Percentiles rank a stretch among this genome's conserved stretches.
phyloP scores from a whole-genome alignment of 805 yeast genomes.

The Jamesozyma rosinii region DNA sequence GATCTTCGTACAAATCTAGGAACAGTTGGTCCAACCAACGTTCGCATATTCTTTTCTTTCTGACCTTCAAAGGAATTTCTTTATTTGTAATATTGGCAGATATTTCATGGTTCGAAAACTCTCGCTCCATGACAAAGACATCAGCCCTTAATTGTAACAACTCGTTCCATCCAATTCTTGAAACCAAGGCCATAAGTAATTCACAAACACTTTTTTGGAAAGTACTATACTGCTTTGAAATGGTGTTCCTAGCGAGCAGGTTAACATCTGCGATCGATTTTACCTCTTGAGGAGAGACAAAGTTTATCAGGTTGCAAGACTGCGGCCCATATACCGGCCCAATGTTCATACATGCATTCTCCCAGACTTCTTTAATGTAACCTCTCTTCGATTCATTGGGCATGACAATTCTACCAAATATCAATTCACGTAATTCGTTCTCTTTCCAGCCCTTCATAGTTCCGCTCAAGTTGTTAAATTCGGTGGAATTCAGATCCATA shows the following conservation, averaged over 20 bases:
- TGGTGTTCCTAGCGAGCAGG: conserved; percentile 23
- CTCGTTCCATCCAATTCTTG: conserved; percentile 75
- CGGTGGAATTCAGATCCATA: conserved; percentile 17
- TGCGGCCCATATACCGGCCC: conserved; percentile 30
- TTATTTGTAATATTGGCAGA: conserved; percentile 3
- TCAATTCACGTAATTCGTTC: conserved; percentile 15
- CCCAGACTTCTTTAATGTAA: conserved; percentile 19
- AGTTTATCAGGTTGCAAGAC: conserved; percentile 22
- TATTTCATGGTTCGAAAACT: conserved; percentile 31
- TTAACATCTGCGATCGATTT: conserved; percentile 20
- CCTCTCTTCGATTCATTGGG: conserved; percentile 22
- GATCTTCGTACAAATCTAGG: conserved; percentile 30
- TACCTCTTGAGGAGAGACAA: conserved; percentile 25
- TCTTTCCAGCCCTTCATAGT: conserved; percentile 21
- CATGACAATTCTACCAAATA: conserved; percentile 28
- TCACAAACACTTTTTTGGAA: conserved; percentile 46
- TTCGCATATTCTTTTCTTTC: conserved; percentile 26
- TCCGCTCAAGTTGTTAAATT: conserved; percentile 17
- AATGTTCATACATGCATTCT: conserved; percentile 16
- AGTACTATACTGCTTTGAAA: conserved; percentile 23
- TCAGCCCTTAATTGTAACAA: conserved; percentile 55
- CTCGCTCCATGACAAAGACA: conserved; percentile 76
- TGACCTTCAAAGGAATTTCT: conserved; percentile 16
- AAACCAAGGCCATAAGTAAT: conserved; percentile 57
- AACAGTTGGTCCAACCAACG: conserved; percentile 30